These are phyloP conservation scores for Ceratocystis cacaofunesta DNA, from an alignment of 2,329 filamentous ascomycete genomes.

Conservation along the genomic window DNA sequence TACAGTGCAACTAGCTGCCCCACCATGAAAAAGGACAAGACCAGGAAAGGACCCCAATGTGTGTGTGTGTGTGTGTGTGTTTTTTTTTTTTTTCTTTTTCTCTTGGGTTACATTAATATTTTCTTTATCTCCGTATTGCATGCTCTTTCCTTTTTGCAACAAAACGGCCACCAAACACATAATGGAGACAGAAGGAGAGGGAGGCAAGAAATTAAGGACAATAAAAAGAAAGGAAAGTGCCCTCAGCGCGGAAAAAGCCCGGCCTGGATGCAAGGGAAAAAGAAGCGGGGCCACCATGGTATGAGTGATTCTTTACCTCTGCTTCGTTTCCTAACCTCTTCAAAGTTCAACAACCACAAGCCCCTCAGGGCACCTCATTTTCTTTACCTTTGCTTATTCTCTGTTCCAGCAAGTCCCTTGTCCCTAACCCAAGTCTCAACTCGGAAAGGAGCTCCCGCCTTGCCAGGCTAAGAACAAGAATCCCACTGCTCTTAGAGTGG, in stretches of 20 bases:
- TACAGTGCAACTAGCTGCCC: no score
- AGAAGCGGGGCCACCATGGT: no score
- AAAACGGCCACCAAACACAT: neutral
- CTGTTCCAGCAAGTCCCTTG: neutral
- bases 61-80: no score
- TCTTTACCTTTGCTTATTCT: no score
- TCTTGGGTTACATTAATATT: neutral
- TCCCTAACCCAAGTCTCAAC: neutral
- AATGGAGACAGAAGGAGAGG: no score
- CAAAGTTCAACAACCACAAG: no score
- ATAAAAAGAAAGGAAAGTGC: no score
- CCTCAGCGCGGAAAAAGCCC: no score
- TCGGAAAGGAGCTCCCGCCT: conserved; percentile 1
- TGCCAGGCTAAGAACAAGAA: neutral
- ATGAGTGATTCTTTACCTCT: neutral
- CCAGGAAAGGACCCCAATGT: neutral
- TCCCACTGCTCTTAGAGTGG: neutral
- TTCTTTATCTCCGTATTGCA: neutral
- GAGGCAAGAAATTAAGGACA: no score
- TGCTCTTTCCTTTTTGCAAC: neutral
- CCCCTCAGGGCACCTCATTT: no score
- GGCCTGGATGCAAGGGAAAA: no score
- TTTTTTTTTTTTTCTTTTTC: no score
- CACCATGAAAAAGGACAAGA: neutral
- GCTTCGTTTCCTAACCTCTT: neutral